Base-by-base conservation (phyloP, 768 basidiomycete genomes). In the Lactifluus volemus region DNA sequence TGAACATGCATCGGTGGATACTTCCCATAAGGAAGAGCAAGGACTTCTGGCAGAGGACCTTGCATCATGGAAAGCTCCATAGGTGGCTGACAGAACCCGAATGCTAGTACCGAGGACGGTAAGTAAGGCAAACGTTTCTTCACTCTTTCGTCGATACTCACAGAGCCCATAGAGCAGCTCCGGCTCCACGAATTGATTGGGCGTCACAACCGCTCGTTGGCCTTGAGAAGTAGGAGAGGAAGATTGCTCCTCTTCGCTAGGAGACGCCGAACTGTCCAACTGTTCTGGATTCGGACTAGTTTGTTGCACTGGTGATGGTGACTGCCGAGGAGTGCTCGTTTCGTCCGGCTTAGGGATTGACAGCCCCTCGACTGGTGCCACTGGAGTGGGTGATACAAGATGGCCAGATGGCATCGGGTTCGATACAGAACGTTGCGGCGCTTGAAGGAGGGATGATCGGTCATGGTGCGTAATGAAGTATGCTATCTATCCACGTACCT, bases 1-100 rank as follows among this genome's bases (percentile, higher is more conserved):
- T 85, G 85, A 39, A 92, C 72, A 69, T 91, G 87, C 59, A 90
- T 76, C 10, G 86, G 79, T 12, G 85, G 81, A 49, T 78, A 81
- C 62, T 80, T 81, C 5, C 84, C 85, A 68, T 84, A 86, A 5
- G 87, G 86, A 57, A 92, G 74, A 5, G 82, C 79, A n/a, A 92
- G 83, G 47, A 88, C 79, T 63, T 85, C 84, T 5, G 89, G 89
- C 73, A 92, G 80, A 3, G 78, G 67, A 15, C 74, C 77, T 44
- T 72, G 62, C 80, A 85, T 81, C 1, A 79, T 78, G 12, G 70
- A 55, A n/a, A 75, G 67, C 9, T 79, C 76, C 56, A 89, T 81
- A 1, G 75, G 72, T 0, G 89, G 88, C 34, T 78, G 72, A 49
- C 72, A 70, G 67, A 89, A 90, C 3, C 86, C 86, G 63, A 90